These are phyloP conservation scores for Wickerhamomyces hampshirensis DNA, from an alignment of 805 yeast genomes.

Conservation along the genomic window DNA sequence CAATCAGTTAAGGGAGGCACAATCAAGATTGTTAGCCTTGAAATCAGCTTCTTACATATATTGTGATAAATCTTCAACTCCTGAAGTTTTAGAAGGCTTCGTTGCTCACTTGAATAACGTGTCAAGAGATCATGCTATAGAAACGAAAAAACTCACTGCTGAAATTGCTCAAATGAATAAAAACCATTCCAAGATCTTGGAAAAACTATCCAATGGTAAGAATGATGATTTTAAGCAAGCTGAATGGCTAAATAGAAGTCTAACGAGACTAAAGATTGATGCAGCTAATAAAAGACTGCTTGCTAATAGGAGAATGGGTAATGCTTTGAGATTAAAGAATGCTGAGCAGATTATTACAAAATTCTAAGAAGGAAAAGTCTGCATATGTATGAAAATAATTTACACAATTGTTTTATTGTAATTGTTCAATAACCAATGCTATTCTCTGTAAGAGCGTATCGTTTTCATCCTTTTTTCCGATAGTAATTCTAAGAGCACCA, in stretches of 20 bases:
- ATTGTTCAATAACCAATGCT: conserved; percentile 26
- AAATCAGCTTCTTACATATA: conserved; percentile 16
- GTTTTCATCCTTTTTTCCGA: conserved; percentile 83
- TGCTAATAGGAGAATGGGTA: conserved; percentile 3
- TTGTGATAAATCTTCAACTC: conserved; percentile 7
- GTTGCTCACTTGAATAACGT: conserved; percentile 13
- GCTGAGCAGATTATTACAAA: conserved; percentile 12
- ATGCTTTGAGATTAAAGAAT: conserved; percentile 6
- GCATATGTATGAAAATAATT: not conserved
- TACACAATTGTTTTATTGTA: not conserved
- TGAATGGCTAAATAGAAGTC: conserved; percentile 9
- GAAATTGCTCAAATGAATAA: conserved; percentile 18
- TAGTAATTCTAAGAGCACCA: conserved; percentile 82
- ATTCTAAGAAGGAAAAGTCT: conserved; percentile 5
- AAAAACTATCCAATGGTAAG: conserved; percentile 6
- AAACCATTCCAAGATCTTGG: conserved; percentile 16
- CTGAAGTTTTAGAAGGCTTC: conserved; percentile 12
- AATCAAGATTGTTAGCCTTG: conserved; percentile 15
- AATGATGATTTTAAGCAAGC: conserved; percentile 2
- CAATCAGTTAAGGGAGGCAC: conserved; percentile 14
- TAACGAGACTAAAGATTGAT: conserved; percentile 14
- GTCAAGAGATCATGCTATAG: conserved; percentile 17
- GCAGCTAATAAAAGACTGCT: conserved; percentile 9
- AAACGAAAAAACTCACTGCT: conserved; percentile 15
- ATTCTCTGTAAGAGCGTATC: conserved; percentile 48